Evolutionary conservation across 2,329 filamentous ascomycete genomes (phyloP).

Genomic region (Diaporthe citrichinensis): DNA sequence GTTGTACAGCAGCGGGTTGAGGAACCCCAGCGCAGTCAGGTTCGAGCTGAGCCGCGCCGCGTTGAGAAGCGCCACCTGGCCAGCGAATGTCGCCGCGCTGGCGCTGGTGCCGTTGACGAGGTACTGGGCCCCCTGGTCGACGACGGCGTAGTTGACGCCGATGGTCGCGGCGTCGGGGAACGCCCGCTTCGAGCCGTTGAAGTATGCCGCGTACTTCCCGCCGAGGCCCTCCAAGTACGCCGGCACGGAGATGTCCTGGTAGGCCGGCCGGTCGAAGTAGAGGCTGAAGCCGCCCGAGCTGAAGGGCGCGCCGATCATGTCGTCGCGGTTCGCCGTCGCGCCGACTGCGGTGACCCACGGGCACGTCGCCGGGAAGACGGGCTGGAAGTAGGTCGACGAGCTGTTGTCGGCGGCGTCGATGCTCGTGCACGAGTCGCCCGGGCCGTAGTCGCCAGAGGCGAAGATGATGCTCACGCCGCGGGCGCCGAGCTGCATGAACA

Average conservation of each 20-base stretch:
- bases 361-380: conserved; percentile 69
- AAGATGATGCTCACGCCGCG: conserved; percentile 77
- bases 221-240: conserved; percentile 51
- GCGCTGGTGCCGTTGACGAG: conserved; percentile 53
- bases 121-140: conserved; percentile 45
- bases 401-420: conserved; percentile 66
- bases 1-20: conserved; percentile 59
- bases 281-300: conserved; percentile 62
- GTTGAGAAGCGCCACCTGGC: conserved; percentile 59
- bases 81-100: conserved; percentile 57
- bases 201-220: conserved; percentile 52
- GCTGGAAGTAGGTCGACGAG: conserved; percentile 63
- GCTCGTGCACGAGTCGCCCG: conserved; percentile 59
- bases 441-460: conserved; percentile 65
- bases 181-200: conserved; percentile 55
- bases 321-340: conserved; percentile 60
- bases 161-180: conserved; percentile 70
- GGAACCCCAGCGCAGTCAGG: conserved; percentile 57
- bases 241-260: conserved; percentile 55
- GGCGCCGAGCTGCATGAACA: conserved; percentile 76
- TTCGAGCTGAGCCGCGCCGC: conserved; percentile 56
- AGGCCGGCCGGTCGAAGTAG: conserved; percentile 58
- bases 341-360: conserved; percentile 72
- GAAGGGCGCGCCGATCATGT: conserved; percentile 64
- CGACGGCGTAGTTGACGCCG: conserved; percentile 53